Evolutionary conservation across 345 rosid genomes (phyloP).

Genomic region (Eucalyptus marginata): DNA sequence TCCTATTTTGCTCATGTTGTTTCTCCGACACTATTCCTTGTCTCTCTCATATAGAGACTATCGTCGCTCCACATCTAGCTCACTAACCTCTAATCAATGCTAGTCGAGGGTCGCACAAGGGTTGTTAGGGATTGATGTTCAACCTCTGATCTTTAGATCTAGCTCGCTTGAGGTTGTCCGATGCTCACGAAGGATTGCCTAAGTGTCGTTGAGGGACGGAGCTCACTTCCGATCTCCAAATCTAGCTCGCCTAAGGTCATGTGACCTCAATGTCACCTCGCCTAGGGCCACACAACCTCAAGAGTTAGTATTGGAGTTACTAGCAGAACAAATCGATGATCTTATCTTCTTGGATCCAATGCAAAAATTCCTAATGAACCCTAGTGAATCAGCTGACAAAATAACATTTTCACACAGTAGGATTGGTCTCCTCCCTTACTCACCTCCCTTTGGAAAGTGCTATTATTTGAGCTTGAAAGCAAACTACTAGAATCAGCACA

Average conservation of each 20-base stretch:
- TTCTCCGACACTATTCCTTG: background rate
- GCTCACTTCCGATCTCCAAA: background rate
- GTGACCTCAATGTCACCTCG: background rate
- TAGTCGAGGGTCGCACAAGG: background rate
- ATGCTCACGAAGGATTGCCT: background rate
- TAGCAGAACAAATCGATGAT: accelerated
- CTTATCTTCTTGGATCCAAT: background rate
- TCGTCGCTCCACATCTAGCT: background rate
- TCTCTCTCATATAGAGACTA: background rate
- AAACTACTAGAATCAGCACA: background rate
- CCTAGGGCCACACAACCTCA: background rate
- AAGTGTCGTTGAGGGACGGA: background rate
- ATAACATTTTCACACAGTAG: background rate
- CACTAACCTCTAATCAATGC: background rate
- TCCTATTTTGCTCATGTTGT: background rate
- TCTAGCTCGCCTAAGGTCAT: background rate
- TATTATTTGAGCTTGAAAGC: background rate
- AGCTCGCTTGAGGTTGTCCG: background rate
- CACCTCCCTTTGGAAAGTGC: background rate
- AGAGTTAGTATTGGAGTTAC: background rate
- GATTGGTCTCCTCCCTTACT: background rate
- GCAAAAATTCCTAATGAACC: background rate
- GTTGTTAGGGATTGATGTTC: background rate
- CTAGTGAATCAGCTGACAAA: background rate
- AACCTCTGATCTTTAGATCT: background rate